Evolutionary conservation across 176 grass and related monocot genomes (phyloP).

Genomic region (Oryza brachyantha): DNA sequence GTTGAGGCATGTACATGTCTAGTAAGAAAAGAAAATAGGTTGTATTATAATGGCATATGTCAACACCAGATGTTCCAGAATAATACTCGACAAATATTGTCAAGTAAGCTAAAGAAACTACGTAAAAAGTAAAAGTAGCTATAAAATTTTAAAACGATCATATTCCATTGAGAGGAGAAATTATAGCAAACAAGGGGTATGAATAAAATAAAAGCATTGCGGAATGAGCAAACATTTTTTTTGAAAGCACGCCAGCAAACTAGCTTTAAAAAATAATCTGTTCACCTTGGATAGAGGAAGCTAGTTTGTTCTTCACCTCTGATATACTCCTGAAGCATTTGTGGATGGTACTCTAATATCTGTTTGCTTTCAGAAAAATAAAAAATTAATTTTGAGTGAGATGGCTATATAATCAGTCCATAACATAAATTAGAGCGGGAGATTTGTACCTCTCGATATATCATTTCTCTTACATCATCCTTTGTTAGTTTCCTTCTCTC

Average conservation of each 20-base stretch:
- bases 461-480: slow-evolving; percentile 76
- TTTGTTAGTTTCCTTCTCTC: slow-evolving; percentile 81
- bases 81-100: too few species aligned
- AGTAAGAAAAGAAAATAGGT: too few species aligned
- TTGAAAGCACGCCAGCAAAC: not conserved
- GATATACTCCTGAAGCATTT: slow-evolving; percentile 84
- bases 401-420: slow-evolving; percentile 3
- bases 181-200: too few species aligned
- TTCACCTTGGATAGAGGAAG: slow-evolving; percentile 91
- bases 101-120: not conserved
- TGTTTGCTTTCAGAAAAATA: slow-evolving; percentile 67
- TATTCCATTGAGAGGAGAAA: not conserved
- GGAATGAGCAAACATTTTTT: not conserved
- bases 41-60: too few species aligned
- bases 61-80: too few species aligned
- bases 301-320: slow-evolving; percentile 65
- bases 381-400: slow-evolving; percentile 26
- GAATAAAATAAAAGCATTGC: not conserved
- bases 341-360: slow-evolving; percentile 97
- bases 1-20: too few species aligned
- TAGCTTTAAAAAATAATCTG: slow-evolving; percentile 5
- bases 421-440: slow-evolving; percentile 22
- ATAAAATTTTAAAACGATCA: not conserved
- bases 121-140: not conserved
- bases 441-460: slow-evolving; percentile 82